Base-by-base conservation (phyloP, 164 flowering plant genomes). In the Aristolochia contorta region DNA sequence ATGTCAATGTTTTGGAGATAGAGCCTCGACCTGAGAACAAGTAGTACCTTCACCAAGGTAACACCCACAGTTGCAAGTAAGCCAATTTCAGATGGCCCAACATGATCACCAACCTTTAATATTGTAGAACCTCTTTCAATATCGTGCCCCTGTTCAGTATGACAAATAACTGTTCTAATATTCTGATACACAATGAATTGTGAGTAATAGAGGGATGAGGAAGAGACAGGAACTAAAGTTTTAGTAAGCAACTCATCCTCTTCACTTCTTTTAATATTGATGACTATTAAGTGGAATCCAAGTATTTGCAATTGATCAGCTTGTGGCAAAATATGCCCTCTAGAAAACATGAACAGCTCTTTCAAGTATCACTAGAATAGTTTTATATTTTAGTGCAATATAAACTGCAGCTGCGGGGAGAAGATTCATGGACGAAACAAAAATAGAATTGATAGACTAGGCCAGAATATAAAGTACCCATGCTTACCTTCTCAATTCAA, bases 71-170 rank as follows among this genome's bases (percentile, higher is more conserved):
- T 82, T 54, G 96, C 97, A 65, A 93, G 89, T 49, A 90, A 65
- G 52, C 97, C 99, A 70, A 86, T 77, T 77, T 93, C 97, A 51
- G 99, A 79, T 74, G 86, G 72, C 51, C 86, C 86, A 24, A 93
- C 24, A 50, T 55, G 81, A 57, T 90, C 89, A 64, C 97, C 99
- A 62, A 82, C 66, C 72, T 74, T 79, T 66, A 93, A 65, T 47
- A 93, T 83, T 16, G 75, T 57, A 22, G 75, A 77, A 67, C 72
- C 89, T 71, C 82, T 80, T 68, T 79, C 82, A 68, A 93, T 90
- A 62, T 93, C 99, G 78, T 66, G 78, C 20, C 99, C 98, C 99
- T 93, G 71, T 50, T 14, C 48, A 68, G 70, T 18, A 59, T 54
- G 65, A 33, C 15, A 41, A 5, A 52, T 15, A 47, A 16, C 18